A percentile compares a stretch with the other conserved stretches of the same genome.
Conservation (phyloP, 495 filamentous ascomycete species). For the Paragyromitra xinjiangensis region DNA sequence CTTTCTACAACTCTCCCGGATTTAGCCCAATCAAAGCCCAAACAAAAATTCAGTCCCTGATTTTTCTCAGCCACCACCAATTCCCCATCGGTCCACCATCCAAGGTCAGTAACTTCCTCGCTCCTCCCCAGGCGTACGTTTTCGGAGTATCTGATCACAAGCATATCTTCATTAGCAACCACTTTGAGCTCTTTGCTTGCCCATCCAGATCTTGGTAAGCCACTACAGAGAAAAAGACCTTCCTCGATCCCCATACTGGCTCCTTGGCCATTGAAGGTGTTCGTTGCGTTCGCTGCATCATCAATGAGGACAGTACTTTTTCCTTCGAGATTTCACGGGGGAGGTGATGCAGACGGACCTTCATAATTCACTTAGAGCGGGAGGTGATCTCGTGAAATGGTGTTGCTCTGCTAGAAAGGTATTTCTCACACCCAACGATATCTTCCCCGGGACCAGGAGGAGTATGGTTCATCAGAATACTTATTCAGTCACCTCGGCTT, state of each 20-base stretch:
- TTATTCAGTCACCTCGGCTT: constrained; percentile 25
- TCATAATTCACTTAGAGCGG: constrained; percentile 26
- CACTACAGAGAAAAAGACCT: not conserved
- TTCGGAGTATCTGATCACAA: constrained; percentile 40
- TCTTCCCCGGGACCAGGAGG: not conserved
- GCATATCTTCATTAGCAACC: not conserved
- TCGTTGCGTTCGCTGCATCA: constrained; percentile 51
- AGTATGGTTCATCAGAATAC: constrained; percentile 29
- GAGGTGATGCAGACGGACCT: constrained; percentile 40
- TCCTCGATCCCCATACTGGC: constrained; percentile 51
- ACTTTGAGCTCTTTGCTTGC: not conserved
- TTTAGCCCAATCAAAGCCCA: constrained; percentile 3
- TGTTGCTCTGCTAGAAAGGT: not conserved
- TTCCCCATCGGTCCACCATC: constrained; percentile 51
- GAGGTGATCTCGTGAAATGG: constrained; percentile 37
- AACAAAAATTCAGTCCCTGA: constrained; percentile 33
- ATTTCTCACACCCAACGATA: not conserved
- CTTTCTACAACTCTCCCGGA: not conserved
- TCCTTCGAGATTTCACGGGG: constrained; percentile 15
- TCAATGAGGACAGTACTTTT: constrained; percentile 41
- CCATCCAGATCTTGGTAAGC: constrained; percentile 26
- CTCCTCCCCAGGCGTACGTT: not conserved
- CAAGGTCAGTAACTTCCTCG: constrained; percentile 28
- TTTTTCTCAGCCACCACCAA: constrained; percentile 27
- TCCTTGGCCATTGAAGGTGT: constrained; percentile 47